Conservation (phyloP, 2,329 filamentous ascomycete genomes). For the Phialophora verrucosa region DNA sequence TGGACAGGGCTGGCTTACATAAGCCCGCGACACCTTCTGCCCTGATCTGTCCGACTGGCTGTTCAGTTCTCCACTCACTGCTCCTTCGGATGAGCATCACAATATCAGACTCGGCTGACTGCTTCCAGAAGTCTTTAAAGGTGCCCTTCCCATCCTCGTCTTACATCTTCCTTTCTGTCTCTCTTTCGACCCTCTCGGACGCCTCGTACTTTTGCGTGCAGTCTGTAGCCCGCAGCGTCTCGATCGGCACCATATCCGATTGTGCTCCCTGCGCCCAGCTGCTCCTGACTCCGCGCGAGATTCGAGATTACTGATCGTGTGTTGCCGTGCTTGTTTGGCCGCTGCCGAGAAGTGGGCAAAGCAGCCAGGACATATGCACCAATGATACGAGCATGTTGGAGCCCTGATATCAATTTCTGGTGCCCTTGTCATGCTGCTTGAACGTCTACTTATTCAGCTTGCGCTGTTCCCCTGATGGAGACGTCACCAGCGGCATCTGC, state of each 20-base stretch:
- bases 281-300: not conserved
- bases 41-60: not conserved
- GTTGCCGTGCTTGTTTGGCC: slow-evolving; percentile 16
- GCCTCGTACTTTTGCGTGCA: not conserved
- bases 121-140: slow-evolving; percentile 10
- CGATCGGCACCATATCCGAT: slow-evolving; percentile 17
- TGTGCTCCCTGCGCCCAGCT: not conserved
- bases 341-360: not conserved
- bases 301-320: slow-evolving; percentile 27
- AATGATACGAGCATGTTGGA: slow-evolving; percentile 10
- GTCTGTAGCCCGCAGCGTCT: not conserved
- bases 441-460: slow-evolving; percentile 4
- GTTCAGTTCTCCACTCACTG: not conserved
- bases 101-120: slow-evolving; percentile 9
- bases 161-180: not conserved
- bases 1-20: not conserved
- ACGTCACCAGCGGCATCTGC: not conserved
- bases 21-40: not conserved
- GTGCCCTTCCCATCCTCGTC: slow-evolving; percentile 2
- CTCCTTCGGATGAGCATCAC: slow-evolving; percentile 4
- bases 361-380: slow-evolving; percentile 13
- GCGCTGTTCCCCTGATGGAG: not conserved
- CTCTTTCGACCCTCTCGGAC: not conserved
- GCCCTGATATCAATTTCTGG: not conserved
- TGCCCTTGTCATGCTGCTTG: slow-evolving; percentile 17